Evolutionary conservation across 176 grass and related monocot species (phyloP).

Genomic region (Musa schizocarpa): DNA sequence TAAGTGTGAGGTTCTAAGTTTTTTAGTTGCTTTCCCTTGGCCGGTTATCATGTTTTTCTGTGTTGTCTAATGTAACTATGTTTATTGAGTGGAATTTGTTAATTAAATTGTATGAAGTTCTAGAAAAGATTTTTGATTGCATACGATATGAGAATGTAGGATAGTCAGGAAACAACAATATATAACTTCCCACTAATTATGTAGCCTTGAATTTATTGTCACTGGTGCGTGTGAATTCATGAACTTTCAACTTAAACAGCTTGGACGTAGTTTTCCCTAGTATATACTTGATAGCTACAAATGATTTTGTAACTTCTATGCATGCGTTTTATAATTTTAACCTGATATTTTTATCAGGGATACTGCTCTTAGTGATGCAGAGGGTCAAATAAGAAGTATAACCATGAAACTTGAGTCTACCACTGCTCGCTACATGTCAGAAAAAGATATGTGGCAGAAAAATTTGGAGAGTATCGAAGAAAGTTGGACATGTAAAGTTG

Average conservation of each 20-base stretch:
- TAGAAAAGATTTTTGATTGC: too few relatives aligned
- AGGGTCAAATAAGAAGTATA: constrained; percentile 52
- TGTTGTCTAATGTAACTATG: too few relatives aligned
- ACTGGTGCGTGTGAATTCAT: too few relatives aligned
- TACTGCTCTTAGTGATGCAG: constrained; percentile 56
- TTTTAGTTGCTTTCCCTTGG: too few relatives aligned
- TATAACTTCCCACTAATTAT: too few relatives aligned
- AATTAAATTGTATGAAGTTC: too few relatives aligned
- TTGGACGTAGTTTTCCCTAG: not conserved
- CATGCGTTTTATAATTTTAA: not conserved
- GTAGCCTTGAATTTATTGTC: too few relatives aligned
- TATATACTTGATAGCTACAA: not conserved
- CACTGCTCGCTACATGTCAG: constrained; percentile 49
- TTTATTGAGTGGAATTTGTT: too few relatives aligned
- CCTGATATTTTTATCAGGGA: constrained; percentile 40
- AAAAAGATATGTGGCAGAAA: constrained; percentile 85
- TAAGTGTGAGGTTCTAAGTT: too few relatives aligned
- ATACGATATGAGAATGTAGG: too few relatives aligned
- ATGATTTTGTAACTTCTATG: not conserved
- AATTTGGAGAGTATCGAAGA: constrained; percentile 72
- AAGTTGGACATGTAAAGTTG: constrained; percentile 60
- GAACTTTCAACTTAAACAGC: not conserved
- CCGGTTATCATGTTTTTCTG: too few relatives aligned
- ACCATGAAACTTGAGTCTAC: constrained; percentile 67
- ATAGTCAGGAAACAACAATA: too few relatives aligned